Base-by-base conservation (phyloP, 202 grass and related monocot genomes). In the Zoysia matrella region DNA sequence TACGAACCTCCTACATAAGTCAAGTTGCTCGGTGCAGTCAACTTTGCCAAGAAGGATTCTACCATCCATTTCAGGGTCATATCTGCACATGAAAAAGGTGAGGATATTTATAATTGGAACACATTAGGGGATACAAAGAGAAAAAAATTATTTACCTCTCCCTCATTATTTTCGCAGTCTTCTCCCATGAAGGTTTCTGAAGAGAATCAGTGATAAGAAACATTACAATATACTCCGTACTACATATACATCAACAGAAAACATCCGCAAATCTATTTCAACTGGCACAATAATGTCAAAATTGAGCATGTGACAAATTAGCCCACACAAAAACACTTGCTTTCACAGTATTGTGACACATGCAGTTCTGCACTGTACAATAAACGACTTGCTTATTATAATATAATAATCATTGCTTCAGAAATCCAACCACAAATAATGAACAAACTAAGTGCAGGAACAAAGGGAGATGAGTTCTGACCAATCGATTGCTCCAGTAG, bases 151-250 rank as follows among this genome's bases (percentile, higher is more conserved):
- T 52, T 65, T 83, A 93, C 96, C 87, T 98, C 70, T 95, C 90
- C 77, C 81, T 92, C 50, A 98, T 93, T 90, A 98, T 95, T 82
- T 90, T 91, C 0, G 92, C 92, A 82, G 92, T 78, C 73, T 88
- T 98, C 69, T 98, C 96, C 96, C 96, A 98, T 3, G 95, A 93
- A 83, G 95, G 95, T 98, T 95, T 98, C 95, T 98, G 80, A 72
- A 72, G 52, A 18, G 78, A 86, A 68, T 65, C 61, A 63, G 48
- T 40, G 45, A 72, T 81, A 49, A 94, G 43, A 86, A 56, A 88
- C 8, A 55, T 74, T 67, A 60, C 4, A 3, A 55, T 13, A 68
- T 72, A 30, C 22, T 30, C 22, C 22, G 22, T 36, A 36, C 30
- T 74, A 61, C 4, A 46, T 52, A 61, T 84, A 48, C 8, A 63